A percentile compares a stretch with the other conserved stretches of the same genome.
phyloP scores from a whole-genome alignment of 2,329 filamentous ascomycete genomes.

The Septoria linicola region DNA sequence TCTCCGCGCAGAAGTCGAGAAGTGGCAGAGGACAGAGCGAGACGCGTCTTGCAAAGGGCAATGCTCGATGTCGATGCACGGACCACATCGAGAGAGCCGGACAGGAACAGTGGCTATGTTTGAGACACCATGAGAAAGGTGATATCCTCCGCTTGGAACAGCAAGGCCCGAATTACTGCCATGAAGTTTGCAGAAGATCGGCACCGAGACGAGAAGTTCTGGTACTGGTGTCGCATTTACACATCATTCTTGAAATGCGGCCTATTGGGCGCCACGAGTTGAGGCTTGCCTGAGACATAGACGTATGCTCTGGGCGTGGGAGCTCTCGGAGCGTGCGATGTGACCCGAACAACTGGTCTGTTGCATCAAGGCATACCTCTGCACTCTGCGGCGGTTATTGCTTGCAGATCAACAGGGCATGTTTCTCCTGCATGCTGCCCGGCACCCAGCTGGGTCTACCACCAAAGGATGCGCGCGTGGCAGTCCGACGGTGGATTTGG shows the following conservation, averaged over 20 bases:
- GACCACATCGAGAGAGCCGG: too few species aligned
- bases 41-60: too few species aligned
- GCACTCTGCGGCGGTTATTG: too few species aligned
- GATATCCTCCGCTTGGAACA: background rate
- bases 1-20: too few species aligned
- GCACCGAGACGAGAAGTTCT: too few species aligned
- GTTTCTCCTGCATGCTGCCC: too few species aligned
- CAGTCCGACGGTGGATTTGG: background rate
- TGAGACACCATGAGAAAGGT: background rate
- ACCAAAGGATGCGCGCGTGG: too few species aligned
- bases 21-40: too few species aligned
- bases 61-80: too few species aligned
- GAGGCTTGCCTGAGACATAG: slow-evolving; percentile 1
- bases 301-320: background rate
- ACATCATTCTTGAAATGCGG: background rate
- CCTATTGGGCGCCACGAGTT: background rate
- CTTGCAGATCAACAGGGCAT: background rate
- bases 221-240: background rate
- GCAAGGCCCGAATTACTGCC: background rate
- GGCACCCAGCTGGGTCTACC: too few species aligned
- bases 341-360: background rate
- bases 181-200: background rate
- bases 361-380: background rate
- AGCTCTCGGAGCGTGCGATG: slow-evolving; percentile 1
- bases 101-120: background rate